Evolutionary conservation across 176 grass and related monocot genomes (phyloP).

Genomic region (Phragmites australis): DNA sequence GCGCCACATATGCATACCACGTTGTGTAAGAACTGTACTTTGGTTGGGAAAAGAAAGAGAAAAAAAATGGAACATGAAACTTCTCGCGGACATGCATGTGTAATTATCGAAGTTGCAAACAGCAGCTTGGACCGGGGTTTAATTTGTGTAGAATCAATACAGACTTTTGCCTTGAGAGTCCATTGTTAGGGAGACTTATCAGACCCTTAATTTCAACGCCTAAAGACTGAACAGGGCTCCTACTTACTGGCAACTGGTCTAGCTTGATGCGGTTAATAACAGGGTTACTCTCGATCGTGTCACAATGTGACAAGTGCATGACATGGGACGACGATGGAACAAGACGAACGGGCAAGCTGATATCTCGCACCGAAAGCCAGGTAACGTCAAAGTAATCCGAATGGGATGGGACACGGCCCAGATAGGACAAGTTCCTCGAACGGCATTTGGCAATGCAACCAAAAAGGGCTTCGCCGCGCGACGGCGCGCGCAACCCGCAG

Average conservation of each 20-base stretch:
- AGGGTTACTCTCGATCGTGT: too few species aligned
- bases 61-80: neutral
- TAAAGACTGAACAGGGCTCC: neutral
- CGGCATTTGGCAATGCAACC: neutral
- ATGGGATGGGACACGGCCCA: neutral
- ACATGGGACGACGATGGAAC: neutral
- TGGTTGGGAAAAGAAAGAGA: neutral
- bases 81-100: neutral
- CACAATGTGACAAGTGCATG: neutral
- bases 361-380: neutral
- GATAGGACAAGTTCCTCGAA: constrained; percentile 7
- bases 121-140: neutral
- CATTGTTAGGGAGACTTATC: neutral
- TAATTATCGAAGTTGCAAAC: neutral
- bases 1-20: constrained; percentile 19
- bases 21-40: neutral
- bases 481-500: neutral
- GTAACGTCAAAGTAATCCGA: neutral
- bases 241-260: neutral
- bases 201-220: neutral
- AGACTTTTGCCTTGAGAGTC: neutral
- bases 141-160: too few species aligned
- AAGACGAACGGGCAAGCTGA: neutral
- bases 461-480: constrained; percentile 15
- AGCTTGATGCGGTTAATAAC: neutral